phyloP scores from a whole-genome alignment of 352 stramenopile genomes.

The Phytopythium mirpurense region DNA sequence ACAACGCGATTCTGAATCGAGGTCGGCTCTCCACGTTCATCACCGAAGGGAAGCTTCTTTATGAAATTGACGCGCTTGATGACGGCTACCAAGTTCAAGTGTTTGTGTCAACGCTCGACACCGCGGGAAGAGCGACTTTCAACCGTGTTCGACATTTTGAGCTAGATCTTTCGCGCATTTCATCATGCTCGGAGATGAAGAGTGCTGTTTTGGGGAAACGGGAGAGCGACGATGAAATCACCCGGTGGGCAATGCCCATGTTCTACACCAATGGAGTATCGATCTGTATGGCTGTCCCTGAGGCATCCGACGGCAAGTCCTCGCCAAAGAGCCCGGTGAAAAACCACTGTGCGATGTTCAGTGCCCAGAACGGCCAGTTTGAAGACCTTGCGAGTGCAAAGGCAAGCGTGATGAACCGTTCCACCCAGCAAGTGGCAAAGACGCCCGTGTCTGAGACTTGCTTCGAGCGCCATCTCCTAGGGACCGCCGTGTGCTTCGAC shows the following conservation, averaged over 20 bases:
- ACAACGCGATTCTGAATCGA: neutral
- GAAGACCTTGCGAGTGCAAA: slow-evolving; percentile 3
- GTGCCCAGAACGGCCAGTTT: slow-evolving; percentile 33
- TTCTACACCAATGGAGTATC: slow-evolving; percentile 29
- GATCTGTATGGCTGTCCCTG: slow-evolving; percentile 15
- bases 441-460: slow-evolving; percentile 1
- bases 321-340: slow-evolving; percentile 7
- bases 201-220: slow-evolving; percentile 7
- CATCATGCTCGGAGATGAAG: slow-evolving; percentile 15
- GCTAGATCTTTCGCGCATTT: neutral
- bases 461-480: slow-evolving; percentile 18
- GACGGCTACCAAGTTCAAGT: slow-evolving; percentile 33
- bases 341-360: slow-evolving; percentile 40
- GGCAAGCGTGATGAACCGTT: neutral
- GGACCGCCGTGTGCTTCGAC: slow-evolving; percentile 41
- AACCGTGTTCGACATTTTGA: slow-evolving; percentile 8
- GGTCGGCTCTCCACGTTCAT: slow-evolving; percentile 14
- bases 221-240: neutral
- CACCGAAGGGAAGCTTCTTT: slow-evolving; percentile 49
- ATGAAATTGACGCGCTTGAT: slow-evolving; percentile 39
- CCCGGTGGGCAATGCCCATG: slow-evolving; percentile 12
- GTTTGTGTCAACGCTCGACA: slow-evolving; percentile 17
- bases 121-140: slow-evolving; percentile 10
- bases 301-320: slow-evolving; percentile 7
- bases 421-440: slow-evolving; percentile 4